Evolutionary conservation across 192 early-diverging fungal species (phyloP), one percentile per base, ranked within the genome.

Genomic region (Chytriomyces sp.): DNA sequence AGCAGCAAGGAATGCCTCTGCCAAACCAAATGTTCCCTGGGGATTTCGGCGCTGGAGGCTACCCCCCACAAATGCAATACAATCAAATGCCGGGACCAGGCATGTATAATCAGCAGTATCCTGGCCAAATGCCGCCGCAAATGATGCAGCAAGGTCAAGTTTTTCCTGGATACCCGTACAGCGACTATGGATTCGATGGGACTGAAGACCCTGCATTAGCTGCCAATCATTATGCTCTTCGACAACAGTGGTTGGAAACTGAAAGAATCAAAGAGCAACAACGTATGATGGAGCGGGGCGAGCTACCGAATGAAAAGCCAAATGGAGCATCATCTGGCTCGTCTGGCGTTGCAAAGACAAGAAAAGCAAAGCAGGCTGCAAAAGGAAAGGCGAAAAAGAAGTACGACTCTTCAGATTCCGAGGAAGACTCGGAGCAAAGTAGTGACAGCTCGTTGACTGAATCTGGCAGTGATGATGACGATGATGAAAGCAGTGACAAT

Each of bases 261-360:
- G 73, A 75, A 50, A 64, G 73, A 64, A 53, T 64, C n/a, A 75
- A 75, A 35, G 73, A 75, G 47, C 57, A 35, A 18, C 73, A 75
- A 50, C 26, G 73, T 18, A 75, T 75, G 73, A 64, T 75, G 73
- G 73, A 75, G 48, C 73, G 73, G 24, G 64, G 64, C 16, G 61
- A 73, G 20, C 53, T 57, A n/a, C 20, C 53, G 13, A 20, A 13
- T 57, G 53, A 57, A 13, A 57, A 20, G 53, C 20, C 53, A 57
- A 57, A 57, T 57, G 53, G 53, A 20, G 20, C 16, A 13, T 57
- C 53, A 20, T 57, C 53, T 3, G 53, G 53, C 16, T 13, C 53
- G 5, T 57, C 53, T n/a, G 13, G 1, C 20, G 53, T 20, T 57
- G 3, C 20, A n/a, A n/a, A 13, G 16, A 13, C 13, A 57, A n/a